Base-by-base conservation (phyloP, 352 stramenopile genomes). In the Phytophthora litchii region DNA sequence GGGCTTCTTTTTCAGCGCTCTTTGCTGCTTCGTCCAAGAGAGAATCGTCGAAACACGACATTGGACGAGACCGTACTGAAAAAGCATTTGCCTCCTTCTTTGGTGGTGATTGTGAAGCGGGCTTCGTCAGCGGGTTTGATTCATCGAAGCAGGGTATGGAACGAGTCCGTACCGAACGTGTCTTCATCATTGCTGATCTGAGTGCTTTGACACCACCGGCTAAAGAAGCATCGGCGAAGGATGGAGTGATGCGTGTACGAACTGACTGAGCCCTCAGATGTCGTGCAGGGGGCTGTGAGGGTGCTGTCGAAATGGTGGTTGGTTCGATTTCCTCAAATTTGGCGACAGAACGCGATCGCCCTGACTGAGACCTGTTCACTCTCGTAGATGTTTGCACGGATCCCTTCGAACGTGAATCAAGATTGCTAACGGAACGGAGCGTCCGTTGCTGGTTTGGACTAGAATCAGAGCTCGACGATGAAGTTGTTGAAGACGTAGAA, bases 391-490 rank as follows among this genome's bases (percentile, higher is more conserved):
- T 10, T 34, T 50, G 48, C 29, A 12, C 7, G 6, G 29, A 1
- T 13, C 19, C 27, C 23, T 23, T 7, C 20, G 35, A 31, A 13
- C 12, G 19, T 21, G 34, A 12, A 17, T 32, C 10, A 3, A 11
- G 16, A 21, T 40, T 32, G 20, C 25, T n/a, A 38, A 17, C 17
- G 4, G 40, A 25, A 27, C 20, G 37, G 36, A 12, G n/a, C 10
- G 31, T 41, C 38, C 10, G 37, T 49, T 54, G 31, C 19, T 48
- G 58, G 10, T 44, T 35, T 25, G 54, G 64, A 41, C 54, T 70
- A 11, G 54, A 70, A 7, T 73, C 60, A 1, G 53, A 70, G 17
- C 40, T 41, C 5, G 64, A 70, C 10, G 54, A 60, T 20, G 64
- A 66, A 37, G 59, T 66, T 4, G 54, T 63, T 13, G 60, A 53